These are phyloP conservation scores for Phytopythium sindhum DNA, from an alignment of 352 stramenopile genomes.

Conservation along the genomic window DNA sequence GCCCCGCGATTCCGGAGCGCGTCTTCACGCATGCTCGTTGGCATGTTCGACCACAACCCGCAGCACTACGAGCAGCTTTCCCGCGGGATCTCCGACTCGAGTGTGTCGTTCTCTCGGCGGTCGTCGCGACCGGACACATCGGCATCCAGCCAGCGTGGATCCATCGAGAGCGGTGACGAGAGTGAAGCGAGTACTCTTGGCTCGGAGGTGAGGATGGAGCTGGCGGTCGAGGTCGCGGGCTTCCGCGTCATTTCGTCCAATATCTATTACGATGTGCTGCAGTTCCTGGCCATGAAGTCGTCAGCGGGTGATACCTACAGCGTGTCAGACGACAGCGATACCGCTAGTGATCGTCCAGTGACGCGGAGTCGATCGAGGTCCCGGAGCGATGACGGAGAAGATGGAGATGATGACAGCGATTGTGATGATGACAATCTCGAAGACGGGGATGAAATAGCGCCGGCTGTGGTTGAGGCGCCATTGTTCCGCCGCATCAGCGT, in stretches of 20 bases:
- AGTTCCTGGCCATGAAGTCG: constrained; percentile 41
- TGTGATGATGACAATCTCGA: neutral
- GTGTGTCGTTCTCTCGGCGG: constrained; percentile 2
- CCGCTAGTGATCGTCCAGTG: neutral
- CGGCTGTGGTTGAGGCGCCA: constrained; percentile 12
- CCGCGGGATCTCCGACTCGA: constrained; percentile 7
- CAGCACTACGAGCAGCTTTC: constrained; percentile 1
- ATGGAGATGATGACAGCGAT: constrained; percentile 4
- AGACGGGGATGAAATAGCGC: neutral
- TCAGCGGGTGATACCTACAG: neutral
- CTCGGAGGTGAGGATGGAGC: constrained; percentile 49
- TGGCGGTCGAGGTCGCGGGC: constrained; percentile 66
- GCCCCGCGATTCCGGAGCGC: constrained; percentile 31
- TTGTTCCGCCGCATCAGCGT: constrained; percentile 47
- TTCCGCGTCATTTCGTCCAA: constrained; percentile 83
- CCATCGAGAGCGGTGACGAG: constrained; percentile 3
- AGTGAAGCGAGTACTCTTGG: constrained; percentile 8
- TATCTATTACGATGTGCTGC: constrained; percentile 74
- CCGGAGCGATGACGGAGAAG: constrained; percentile 5
- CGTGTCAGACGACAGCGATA: neutral
- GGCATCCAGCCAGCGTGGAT: neutral
- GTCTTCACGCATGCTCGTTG: constrained; percentile 33
- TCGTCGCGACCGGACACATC: constrained; percentile 4
- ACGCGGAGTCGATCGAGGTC: neutral
- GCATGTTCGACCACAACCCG: constrained; percentile 29